Base-by-base conservation (phyloP, 2,329 filamentous ascomycete genomes). In the Phialemoniopsis sp. region DNA sequence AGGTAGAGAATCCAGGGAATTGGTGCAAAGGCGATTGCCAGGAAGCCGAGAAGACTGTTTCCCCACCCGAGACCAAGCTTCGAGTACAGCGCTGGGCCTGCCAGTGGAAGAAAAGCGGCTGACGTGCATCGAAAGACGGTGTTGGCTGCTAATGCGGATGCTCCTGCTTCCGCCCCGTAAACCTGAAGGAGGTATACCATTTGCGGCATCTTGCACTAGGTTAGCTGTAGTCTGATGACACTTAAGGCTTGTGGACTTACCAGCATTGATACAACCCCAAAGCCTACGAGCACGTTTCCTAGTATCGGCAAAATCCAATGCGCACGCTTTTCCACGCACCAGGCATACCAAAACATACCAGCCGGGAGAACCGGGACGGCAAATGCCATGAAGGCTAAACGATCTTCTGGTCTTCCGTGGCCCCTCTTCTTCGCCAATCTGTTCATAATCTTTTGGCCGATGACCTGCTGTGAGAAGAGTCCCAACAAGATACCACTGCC, bases 241-340 rank as follows among this genome's bases (percentile, higher is more conserved):
- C 62, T 2, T 39, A 45, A 5, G 56, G 56, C 10, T n/a, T 10
- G 39, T 63, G 67, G 2, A 72, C 72, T 38, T 83, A 78, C 13
- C 84, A 72, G 3, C 84, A 66, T 48, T 85, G 85, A n/a, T n/a
- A n/a, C n/a, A 4, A 77, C 78, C 36, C 43, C 55, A 60, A 56
- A 50, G 2, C 56, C 51, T 32, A 58, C 60, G 8, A 58, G 53
- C 2, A 57, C 51, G 5, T 59, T 48, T 4, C 55, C 55, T 2
- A 64, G 14, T 5, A 63, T 49, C 8, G 60, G 57, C 3, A 53
- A 49, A 34, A 62, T 62, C 60, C 59, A 64, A 43, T 63, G 60
- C 7, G 48, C 50, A 18, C 50, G 42, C 31, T 50, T 54, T 21
- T 61, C 40, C 2, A 59, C 48, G 3, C 56, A 44, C 60, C 62